Conservation (phyloP, 2,329 filamentous ascomycete species). For the Cordyceps pruinosa region DNA sequence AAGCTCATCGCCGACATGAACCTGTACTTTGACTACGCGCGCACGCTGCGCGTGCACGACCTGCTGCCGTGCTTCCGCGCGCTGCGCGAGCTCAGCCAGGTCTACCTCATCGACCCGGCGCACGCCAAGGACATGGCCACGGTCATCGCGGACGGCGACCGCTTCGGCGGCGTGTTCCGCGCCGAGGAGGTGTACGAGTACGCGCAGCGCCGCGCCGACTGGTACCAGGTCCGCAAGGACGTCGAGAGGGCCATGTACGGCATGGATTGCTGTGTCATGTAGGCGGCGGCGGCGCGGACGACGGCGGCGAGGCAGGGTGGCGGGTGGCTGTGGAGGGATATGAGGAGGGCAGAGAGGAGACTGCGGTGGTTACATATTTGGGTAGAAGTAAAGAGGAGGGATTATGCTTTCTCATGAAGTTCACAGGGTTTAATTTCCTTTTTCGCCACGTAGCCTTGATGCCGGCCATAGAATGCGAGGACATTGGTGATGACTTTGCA, state of each 20-base stretch:
- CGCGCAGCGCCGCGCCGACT: conserved; percentile 87
- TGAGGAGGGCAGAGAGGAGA: background rate
- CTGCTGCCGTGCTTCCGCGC: conserved; percentile 87
- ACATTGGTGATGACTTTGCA: background rate
- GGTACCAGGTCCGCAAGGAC: conserved; percentile 80
- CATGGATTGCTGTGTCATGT: conserved; percentile 84
- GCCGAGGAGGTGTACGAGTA: conserved; percentile 98
- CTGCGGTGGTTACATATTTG: background rate
- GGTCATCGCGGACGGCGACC: conserved; percentile 84
- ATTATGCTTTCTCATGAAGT: background rate
- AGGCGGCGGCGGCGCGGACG: background rate
- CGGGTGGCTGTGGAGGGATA: no score
- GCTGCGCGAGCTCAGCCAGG: conserved; percentile 85
- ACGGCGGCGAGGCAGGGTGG: no score
- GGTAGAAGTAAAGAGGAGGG: background rate
- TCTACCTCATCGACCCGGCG: conserved; percentile 78
- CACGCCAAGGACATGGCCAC: conserved; percentile 93
- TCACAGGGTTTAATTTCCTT: background rate
- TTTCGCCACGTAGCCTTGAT: background rate
- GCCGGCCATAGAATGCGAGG: background rate
- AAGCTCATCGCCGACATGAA: conserved; percentile 96
- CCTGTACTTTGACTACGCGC: conserved; percentile 79
- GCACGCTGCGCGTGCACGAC: conserved; percentile 73
- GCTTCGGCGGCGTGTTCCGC: conserved; percentile 87
- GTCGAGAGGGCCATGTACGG: conserved; percentile 98